A percentile compares a stretch with the other conserved stretches of the same genome.
Conservation (phyloP, 1,139 yeast species). For the Scheffersomyces titani region DNA sequence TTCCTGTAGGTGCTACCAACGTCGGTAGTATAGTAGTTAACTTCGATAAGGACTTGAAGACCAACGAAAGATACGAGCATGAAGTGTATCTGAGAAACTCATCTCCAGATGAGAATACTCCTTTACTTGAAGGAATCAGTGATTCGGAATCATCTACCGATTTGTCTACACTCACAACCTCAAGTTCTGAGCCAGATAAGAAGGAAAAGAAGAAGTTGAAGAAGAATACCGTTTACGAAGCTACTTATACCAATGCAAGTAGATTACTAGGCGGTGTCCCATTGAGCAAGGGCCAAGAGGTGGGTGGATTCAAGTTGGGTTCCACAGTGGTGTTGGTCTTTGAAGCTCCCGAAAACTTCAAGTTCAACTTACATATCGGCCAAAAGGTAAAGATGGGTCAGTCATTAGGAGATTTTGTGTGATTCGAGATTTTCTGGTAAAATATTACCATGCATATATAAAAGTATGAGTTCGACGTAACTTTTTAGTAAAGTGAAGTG, state of each 20-base stretch:
- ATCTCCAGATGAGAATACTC: constrained; percentile 29
- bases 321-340: constrained; percentile 94
- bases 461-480: background rate
- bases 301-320: constrained; percentile 97
- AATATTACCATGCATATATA: background rate
- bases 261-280: constrained; percentile 86
- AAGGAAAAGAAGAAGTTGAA: constrained; percentile 41
- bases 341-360: constrained; percentile 86
- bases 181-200: constrained; percentile 2
- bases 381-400: constrained; percentile 87
- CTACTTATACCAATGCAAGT: constrained; percentile 84
- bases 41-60: constrained; percentile 87
- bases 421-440: background rate
- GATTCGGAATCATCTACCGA: constrained; percentile 9
- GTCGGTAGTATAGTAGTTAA: constrained; percentile 93
- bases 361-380: constrained; percentile 69
- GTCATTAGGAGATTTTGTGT: constrained; percentile 58
- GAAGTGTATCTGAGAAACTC: constrained; percentile 37
- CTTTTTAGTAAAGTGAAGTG: background rate
- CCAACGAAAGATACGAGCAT: constrained; percentile 72
- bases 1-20: constrained; percentile 98
- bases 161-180: constrained; percentile 14
- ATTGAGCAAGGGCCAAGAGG: constrained; percentile 85
- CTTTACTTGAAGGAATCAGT: constrained; percentile 24
- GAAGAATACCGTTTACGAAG: constrained; percentile 90